These are phyloP conservation scores for Hypoxylon sp. DNA, from an alignment of 2,329 filamentous ascomycete genomes.

Conservation along the genomic window DNA sequence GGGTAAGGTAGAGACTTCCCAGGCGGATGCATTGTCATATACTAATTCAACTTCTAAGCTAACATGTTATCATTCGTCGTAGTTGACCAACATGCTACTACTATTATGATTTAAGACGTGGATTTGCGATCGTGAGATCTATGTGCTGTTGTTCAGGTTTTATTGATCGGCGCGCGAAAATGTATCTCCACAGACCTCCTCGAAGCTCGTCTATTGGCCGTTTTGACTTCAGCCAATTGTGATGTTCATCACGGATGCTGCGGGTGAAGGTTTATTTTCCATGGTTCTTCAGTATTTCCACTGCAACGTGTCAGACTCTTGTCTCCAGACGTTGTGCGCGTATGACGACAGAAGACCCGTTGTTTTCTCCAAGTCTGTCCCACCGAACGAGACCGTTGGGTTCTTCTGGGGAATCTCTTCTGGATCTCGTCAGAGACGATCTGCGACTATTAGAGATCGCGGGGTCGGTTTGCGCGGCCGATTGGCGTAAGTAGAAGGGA, in stretches of 20 bases:
- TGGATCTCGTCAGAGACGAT: slow-evolving; percentile 32
- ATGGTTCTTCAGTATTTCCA: slow-evolving; percentile 19
- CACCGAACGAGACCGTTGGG: slow-evolving; percentile 12
- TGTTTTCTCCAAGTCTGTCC: slow-evolving; percentile 35
- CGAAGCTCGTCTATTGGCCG: neutral
- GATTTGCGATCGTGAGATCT: slow-evolving; percentile 1
- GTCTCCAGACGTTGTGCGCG: slow-evolving; percentile 26
- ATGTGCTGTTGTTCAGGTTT: neutral
- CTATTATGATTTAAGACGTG: neutral
- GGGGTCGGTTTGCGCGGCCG: slow-evolving; percentile 30
- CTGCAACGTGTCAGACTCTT: slow-evolving; percentile 40
- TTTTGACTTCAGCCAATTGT: slow-evolving; percentile 25
- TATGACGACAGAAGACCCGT: slow-evolving; percentile 41
- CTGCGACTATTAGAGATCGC: slow-evolving; percentile 35
- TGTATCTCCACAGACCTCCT: neutral
- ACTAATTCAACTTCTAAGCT: neutral
- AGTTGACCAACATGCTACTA: neutral
- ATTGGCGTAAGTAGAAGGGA: slow-evolving; percentile 13
- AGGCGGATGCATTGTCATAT: neutral
- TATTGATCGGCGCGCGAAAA: slow-evolving; percentile 1
- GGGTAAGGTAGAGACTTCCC: neutral
- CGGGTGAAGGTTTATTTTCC: slow-evolving; percentile 23
- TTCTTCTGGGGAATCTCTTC: slow-evolving; percentile 17
- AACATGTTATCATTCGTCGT: neutral
- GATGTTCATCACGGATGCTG: slow-evolving; percentile 27